Conservation (phyloP, 345 rosid genomes). For the Moringa oleifera region DNA sequence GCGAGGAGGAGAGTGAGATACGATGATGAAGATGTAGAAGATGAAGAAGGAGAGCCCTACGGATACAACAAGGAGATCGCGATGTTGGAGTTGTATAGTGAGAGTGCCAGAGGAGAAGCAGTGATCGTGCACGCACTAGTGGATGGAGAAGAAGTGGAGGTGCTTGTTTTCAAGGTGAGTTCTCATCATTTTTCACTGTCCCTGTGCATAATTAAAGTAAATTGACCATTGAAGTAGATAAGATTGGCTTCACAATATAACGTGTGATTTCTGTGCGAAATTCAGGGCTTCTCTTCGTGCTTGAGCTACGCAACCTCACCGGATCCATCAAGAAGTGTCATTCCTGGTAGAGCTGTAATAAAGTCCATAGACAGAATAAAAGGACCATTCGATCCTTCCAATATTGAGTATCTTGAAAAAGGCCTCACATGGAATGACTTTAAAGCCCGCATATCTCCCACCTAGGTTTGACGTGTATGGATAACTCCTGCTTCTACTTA, state of each 20-base stretch:
- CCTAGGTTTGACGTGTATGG: no score
- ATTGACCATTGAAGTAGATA: no score
- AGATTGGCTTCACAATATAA: no score
- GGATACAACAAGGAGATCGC: constrained; percentile 64
- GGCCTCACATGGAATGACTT: constrained; percentile 47
- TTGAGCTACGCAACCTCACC: constrained; percentile 64
- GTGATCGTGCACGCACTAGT: constrained; percentile 61
- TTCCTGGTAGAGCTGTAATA: constrained; percentile 70
- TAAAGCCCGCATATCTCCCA: constrained; percentile 16
- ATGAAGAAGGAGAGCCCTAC: constrained; percentile 32
- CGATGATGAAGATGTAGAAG: constrained; percentile 18
- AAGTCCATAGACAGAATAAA: constrained; percentile 55
- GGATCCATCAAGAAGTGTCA: constrained; percentile 72
- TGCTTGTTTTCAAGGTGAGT: constrained; percentile 64
- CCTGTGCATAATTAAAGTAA: no score
- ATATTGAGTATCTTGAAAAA: constrained; percentile 53
- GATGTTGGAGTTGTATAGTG: constrained; percentile 56
- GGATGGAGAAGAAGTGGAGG: constrained; percentile 54
- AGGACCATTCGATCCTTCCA: constrained; percentile 81
- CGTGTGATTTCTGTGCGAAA: no score
- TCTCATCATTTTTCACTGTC: no score
- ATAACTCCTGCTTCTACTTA: no score
- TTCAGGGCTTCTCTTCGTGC: constrained; percentile 76
- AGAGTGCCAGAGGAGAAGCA: constrained; percentile 59
- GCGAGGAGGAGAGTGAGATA: constrained; percentile 50